These are phyloP conservation scores for Candida yuanshanica DNA, from an alignment of 805 yeast species.

Conservation along the genomic window DNA sequence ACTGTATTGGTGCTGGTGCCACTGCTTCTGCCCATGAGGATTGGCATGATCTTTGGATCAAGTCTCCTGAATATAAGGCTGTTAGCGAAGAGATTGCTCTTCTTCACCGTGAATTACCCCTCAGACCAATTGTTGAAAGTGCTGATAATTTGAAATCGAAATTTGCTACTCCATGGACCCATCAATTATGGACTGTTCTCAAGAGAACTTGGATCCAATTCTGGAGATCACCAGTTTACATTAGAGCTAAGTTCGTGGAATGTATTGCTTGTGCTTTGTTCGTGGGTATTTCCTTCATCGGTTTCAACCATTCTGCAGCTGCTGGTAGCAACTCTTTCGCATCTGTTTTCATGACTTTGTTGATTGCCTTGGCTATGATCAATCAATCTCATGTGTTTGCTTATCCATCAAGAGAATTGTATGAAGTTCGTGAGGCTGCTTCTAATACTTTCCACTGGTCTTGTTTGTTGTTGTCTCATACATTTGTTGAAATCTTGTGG, in stretches of 20 bases:
- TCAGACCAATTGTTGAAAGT: constrained; percentile 3
- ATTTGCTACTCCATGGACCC: constrained; percentile 36
- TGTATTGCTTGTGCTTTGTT: constrained; percentile 53
- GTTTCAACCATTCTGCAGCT: constrained; percentile 51
- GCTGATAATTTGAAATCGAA: constrained; percentile 15
- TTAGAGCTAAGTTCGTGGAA: constrained; percentile 53
- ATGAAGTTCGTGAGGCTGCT: constrained; percentile 65
- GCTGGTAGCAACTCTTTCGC: constrained; percentile 57
- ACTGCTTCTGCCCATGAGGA: constrained; percentile 48
- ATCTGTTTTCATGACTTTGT: constrained; percentile 53
- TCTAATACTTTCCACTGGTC: constrained; percentile 76
- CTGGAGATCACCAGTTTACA: constrained; percentile 59
- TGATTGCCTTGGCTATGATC: constrained; percentile 51
- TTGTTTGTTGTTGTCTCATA: constrained; percentile 47
- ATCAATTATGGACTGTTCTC: constrained; percentile 38
- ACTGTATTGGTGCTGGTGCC: constrained; percentile 78
- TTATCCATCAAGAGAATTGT: constrained; percentile 53
- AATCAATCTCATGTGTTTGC: constrained; percentile 64
- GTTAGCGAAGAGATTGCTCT: constrained; percentile 26
- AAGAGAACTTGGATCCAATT: constrained; percentile 38
- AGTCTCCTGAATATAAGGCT: constrained; percentile 31
- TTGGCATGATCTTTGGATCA: constrained; percentile 59
- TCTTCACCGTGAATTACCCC: constrained; percentile 5
- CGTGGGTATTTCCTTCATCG: constrained; percentile 64
- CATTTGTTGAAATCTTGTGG: constrained; percentile 57